Evolutionary conservation across 352 stramenopile genomes (phyloP).

Genomic region (Phytophthora aleatoria): DNA sequence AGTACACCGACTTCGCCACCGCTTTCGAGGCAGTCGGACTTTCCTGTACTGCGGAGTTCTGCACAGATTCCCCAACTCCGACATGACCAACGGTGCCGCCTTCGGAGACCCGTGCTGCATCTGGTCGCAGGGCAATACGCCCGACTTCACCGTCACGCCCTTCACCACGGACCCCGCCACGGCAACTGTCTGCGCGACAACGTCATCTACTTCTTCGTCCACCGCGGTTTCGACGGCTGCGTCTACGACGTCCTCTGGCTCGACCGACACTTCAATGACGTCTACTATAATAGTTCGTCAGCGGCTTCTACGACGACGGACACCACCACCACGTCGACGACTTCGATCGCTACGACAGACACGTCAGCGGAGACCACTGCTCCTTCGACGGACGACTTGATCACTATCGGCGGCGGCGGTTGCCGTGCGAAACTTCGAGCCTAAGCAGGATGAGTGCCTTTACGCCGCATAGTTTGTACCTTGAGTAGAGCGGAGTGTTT

Average conservation of each 20-base stretch:
- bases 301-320: conserved; percentile 25
- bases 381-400: conserved; percentile 19
- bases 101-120: too few relatives aligned
- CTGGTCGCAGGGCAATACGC: too few relatives aligned
- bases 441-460: not conserved
- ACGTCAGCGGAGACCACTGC: conserved; percentile 8
- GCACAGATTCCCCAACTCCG: conserved; percentile 18
- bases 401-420: conserved; percentile 13
- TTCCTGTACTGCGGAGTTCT: conserved; percentile 2
- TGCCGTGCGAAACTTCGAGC: conserved; percentile 18
- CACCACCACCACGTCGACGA: not conserved
- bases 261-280: too few relatives aligned
- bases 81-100: too few relatives aligned
- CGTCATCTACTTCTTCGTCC: too few relatives aligned
- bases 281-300: conserved; percentile 19
- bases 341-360: not conserved
- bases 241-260: too few relatives aligned
- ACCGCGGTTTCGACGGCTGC: too few relatives aligned
- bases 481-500: not conserved
- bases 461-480: not conserved
- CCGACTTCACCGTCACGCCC: too few relatives aligned
- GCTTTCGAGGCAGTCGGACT: too few relatives aligned
- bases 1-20: too few relatives aligned
- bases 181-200: too few relatives aligned
- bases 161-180: too few relatives aligned